phyloP scores from a whole-genome alignment of 306 rosid species.

The Myrica gale region DNA sequence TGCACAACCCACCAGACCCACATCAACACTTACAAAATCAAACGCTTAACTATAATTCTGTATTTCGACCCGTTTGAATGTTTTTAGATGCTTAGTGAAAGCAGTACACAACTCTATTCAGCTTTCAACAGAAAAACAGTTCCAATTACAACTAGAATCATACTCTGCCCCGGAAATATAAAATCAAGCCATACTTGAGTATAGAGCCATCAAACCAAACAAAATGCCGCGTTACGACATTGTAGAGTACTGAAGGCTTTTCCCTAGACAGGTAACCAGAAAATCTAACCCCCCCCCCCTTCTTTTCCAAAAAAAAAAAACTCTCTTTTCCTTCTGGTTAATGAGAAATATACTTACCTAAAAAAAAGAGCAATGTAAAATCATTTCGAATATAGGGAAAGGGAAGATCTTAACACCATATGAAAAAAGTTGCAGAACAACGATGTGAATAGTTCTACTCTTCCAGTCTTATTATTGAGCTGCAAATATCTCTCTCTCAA shows the following conservation, averaged over 20 bases:
- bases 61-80: not conserved
- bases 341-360: no score
- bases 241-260: not conserved
- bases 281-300: not conserved
- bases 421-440: not conserved
- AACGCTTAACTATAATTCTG: not conserved
- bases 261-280: not conserved
- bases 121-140: not conserved
- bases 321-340: no score
- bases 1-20: slow-evolving; percentile 40
- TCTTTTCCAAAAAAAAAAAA: no score
- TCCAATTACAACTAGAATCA: not conserved
- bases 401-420: not conserved
- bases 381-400: not conserved
- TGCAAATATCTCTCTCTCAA: not conserved
- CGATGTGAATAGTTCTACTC: not conserved
- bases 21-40: slow-evolving; percentile 20
- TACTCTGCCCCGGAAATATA: not conserved
- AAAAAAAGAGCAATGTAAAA: not conserved
- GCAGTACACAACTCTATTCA: not conserved
- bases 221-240: not conserved
- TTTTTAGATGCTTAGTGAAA: not conserved
- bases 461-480: slow-evolving; percentile 6
- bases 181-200: not conserved
- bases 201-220: not conserved